Conservation (phyloP, 768 basidiomycete genomes). For the Termitomyces sp. region DNA sequence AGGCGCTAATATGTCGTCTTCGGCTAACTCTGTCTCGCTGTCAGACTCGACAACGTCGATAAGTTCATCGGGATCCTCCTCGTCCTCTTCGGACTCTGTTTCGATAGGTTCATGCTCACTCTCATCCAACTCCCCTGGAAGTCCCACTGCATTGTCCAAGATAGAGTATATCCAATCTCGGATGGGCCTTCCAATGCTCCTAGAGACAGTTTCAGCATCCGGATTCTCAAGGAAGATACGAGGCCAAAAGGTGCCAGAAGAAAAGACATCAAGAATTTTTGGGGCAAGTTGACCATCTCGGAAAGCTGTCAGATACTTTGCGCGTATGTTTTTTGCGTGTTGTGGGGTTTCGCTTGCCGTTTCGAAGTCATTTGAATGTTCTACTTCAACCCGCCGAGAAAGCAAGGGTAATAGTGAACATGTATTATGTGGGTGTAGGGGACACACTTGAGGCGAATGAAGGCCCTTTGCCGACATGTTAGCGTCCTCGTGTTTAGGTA, state of each 20-base stretch:
- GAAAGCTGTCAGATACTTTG: conserved; percentile 58
- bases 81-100: conserved; percentile 19
- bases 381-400: conserved; percentile 35
- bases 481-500: conserved; percentile 50
- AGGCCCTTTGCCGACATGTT: conserved; percentile 22
- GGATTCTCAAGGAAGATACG: conserved; percentile 74
- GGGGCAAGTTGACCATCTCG: conserved; percentile 52
- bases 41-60: conserved; percentile 65
- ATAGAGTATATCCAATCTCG: conserved; percentile 64
- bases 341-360: conserved; percentile 16
- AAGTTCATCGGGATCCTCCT: conserved; percentile 44
- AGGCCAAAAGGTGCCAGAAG: conserved; percentile 65
- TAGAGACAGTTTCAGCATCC: conserved; percentile 60
- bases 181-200: conserved; percentile 58
- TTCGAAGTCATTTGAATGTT: conserved; percentile 19
- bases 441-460: conserved; percentile 55
- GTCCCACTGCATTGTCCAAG: conserved; percentile 60
- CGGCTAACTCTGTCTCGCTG: conserved; percentile 38
- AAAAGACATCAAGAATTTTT: conserved; percentile 52
- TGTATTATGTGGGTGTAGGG: conserved; percentile 49
- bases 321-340: conserved; percentile 32
- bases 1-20: conserved; percentile 58
- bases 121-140: conserved; percentile 30
- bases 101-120: conserved; percentile 9
- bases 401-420: conserved; percentile 53